phyloP scores from a whole-genome alignment of 208 protist genomes.

The Leishmania guyanensis region DNA sequence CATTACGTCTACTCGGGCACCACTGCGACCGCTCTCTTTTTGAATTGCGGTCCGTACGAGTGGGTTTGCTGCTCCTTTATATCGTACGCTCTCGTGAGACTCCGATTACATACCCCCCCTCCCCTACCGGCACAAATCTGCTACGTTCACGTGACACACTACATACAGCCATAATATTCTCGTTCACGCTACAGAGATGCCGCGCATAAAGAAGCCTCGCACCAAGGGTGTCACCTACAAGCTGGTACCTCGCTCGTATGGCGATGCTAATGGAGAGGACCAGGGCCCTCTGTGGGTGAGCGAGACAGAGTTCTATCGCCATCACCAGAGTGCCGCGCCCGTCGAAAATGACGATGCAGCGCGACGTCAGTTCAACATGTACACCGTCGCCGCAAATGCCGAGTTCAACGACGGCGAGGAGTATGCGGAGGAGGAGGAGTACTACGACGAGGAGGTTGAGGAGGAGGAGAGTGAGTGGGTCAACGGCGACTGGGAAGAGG shows the following conservation, averaged over 20 bases:
- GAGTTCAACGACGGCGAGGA: constrained; percentile 26
- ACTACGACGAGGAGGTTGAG: constrained; percentile 22
- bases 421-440: constrained; percentile 19
- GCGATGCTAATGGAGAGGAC: constrained; percentile 44
- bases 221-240: constrained; percentile 65
- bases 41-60: neutral
- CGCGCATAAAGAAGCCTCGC: constrained; percentile 40
- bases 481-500: constrained; percentile 9
- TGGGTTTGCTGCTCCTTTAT: neutral
- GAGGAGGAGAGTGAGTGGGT: constrained; percentile 15
- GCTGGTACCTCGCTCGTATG: constrained; percentile 69
- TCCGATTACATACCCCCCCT: neutral
- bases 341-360: constrained; percentile 20
- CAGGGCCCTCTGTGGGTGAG: constrained; percentile 50
- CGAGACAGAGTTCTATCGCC: constrained; percentile 61
- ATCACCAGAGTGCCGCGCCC: constrained; percentile 29
- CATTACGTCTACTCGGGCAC: neutral
- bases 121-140: neutral
- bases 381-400: constrained; percentile 25
- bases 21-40: neutral
- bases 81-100: neutral
- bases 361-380: constrained; percentile 28
- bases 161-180: neutral
- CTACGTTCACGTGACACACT: neutral
- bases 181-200: constrained; percentile 15